Base-by-base conservation (phyloP, 768 basidiomycete species). In the Leccinum olivaceopallidum region DNA sequence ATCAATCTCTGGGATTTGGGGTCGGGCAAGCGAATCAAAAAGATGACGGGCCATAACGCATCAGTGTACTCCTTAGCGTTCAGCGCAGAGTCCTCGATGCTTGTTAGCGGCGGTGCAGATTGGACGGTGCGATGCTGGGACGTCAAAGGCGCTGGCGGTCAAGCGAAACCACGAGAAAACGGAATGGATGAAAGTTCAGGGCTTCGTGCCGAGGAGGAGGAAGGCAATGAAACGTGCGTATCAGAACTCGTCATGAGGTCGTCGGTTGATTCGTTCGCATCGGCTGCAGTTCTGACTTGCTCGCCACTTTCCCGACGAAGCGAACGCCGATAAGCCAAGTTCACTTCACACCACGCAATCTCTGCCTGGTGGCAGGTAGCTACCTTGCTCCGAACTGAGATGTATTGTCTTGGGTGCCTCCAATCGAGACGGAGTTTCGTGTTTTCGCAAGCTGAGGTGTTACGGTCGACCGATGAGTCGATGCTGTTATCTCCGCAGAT, bases 71-170 rank as follows among this genome's bases (percentile, higher is more conserved):
- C 92, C 3, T 82, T 99, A 24, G 83, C 92, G 0, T 99, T 98
- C 74, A 94, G 92, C 60, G 90, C 88, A 26, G 97, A 98, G 73
- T 95, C 94, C 0, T 87, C 88, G 2, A 74, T 98, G 57, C 84
- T 99, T 37, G 89, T 98, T 13, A 95, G 93, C 60, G 95, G 95
- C 6, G 84, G 90, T 26, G 86, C 94, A 32, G 97, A 99, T 72
- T 95, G 93, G 85, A 98, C 97, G 1, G 95, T 98, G 18, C 83
- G 96, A n/a, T 95, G 94, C 59, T 99, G 97, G 97, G 97, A 99
- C 72, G 88, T 97, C 37, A 95, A 91, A 74, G 76, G 81, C 50
- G 75, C 89, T 10, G 94, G 92, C 12, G 91, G 91, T 1, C 81
- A 80, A 26, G 75, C 67, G 24, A 90, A 88, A 71, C 65, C 80